phyloP scores from a whole-genome alignment of 768 basidiomycete genomes.

The Hirschioporus abietinus region DNA sequence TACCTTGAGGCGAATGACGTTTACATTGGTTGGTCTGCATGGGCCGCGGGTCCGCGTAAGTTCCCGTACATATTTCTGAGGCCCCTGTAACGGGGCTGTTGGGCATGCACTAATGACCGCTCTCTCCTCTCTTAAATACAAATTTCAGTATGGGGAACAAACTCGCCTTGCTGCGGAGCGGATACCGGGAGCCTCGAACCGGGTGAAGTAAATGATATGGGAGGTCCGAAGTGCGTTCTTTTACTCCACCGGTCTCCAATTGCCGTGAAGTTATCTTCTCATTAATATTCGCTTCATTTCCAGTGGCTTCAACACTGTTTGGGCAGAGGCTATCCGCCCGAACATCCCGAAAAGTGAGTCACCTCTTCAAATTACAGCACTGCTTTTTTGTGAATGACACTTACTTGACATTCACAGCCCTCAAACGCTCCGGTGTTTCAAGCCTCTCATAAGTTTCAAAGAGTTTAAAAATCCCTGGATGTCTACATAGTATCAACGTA shows the following conservation, averaged over 20 bases:
- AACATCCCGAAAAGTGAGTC: conserved; percentile 3
- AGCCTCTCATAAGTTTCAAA: neutral
- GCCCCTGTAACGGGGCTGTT: neutral
- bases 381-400: neutral
- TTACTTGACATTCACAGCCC: neutral
- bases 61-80: conserved; percentile 3
- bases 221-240: neutral
- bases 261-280: neutral
- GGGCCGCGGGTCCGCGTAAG: conserved; percentile 43
- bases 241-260: neutral
- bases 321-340: conserved; percentile 3
- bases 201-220: neutral
- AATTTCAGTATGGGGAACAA: conserved; percentile 37
- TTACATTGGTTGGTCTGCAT: conserved; percentile 43
- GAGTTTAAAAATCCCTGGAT: neutral
- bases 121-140: neutral
- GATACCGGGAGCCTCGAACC: conserved; percentile 42
- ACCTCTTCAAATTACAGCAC: neutral
- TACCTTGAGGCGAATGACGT: conserved; percentile 38
- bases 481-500: neutral
- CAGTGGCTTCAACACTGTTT: conserved; percentile 1
- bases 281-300: neutral
- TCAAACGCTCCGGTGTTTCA: conserved; percentile 4
- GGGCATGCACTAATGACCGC: neutral
- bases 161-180: conserved; percentile 37